These are phyloP conservation scores for Apiosordaria backusii DNA, from an alignment of 495 filamentous ascomycete species.

Conservation along the genomic window DNA sequence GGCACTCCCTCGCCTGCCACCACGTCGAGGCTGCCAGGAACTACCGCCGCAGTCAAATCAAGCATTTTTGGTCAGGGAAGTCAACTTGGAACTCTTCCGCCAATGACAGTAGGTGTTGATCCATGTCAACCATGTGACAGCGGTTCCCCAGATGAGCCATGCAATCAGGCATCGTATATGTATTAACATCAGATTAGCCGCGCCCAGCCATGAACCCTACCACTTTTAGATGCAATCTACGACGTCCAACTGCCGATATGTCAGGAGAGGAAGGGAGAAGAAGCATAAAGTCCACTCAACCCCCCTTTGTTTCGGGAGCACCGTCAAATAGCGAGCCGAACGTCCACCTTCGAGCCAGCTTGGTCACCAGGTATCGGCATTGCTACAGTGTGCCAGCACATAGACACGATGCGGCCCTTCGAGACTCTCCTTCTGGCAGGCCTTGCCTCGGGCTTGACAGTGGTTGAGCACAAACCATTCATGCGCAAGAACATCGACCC, in stretches of 20 bases:
- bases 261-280: not conserved
- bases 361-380: not conserved
- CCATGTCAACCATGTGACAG: not conserved
- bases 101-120: not conserved
- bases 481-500: slow-evolving; percentile 40
- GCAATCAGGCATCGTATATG: not conserved
- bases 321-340: not conserved
- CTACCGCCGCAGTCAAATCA: not conserved
- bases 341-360: not conserved
- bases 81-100: not conserved
- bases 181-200: slow-evolving; percentile 12
- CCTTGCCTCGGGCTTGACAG: slow-evolving; percentile 29
- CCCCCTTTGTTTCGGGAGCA: not conserved
- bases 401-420: not conserved
- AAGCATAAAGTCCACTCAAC: not conserved
- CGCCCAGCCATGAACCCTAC: slow-evolving; percentile 1
- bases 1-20: not conserved
- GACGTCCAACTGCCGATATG: slow-evolving; percentile 1
- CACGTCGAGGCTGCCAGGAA: not conserved
- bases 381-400: not conserved
- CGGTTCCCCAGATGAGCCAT: slow-evolving; percentile 3
- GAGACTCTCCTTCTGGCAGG: slow-evolving; percentile 12
- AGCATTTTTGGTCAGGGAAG: not conserved
- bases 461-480: slow-evolving; percentile 37
- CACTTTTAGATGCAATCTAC: not conserved